phyloP scores from a whole-genome alignment of 78 protist species.

The Paulinella micropora region DNA sequence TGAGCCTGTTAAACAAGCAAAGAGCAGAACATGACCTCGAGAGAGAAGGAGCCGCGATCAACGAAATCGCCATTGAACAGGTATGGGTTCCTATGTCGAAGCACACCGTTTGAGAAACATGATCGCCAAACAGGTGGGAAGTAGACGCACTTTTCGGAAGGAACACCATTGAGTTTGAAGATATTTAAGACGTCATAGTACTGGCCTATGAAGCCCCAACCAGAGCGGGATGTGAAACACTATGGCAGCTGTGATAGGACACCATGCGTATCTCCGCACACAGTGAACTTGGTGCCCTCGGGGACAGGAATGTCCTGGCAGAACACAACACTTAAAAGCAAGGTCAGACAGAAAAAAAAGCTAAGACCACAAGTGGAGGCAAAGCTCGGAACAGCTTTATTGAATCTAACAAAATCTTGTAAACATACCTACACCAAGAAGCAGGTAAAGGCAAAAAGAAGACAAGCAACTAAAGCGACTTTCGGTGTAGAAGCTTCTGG shows the following conservation, averaged over 20 bases:
- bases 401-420: neutral
- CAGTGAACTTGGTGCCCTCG: neutral
- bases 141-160: no score
- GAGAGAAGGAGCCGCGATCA: constrained; percentile 24
- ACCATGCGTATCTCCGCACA: constrained; percentile 29
- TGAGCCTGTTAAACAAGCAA: no score
- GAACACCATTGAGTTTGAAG: constrained; percentile 3
- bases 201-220: no score
- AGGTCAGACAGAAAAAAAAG: no score
- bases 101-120: no score
- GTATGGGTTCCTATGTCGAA: constrained; percentile 1
- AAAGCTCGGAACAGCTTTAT: neutral
- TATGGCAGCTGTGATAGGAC: no score
- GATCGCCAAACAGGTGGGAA: no score
- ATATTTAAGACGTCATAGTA: constrained; percentile 27
- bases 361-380: neutral
- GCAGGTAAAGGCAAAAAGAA: no score
- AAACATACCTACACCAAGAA: no score
- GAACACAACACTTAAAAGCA: no score
- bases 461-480: neutral
- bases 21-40: constrained; percentile 7
- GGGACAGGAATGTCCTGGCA: constrained; percentile 7
- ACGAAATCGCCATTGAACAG: constrained; percentile 28
- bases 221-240: no score
- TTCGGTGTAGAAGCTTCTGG: neutral